phyloP scores from a whole-genome alignment of 2,329 filamentous ascomycete genomes.

The Neofusicoccum ribis region DNA sequence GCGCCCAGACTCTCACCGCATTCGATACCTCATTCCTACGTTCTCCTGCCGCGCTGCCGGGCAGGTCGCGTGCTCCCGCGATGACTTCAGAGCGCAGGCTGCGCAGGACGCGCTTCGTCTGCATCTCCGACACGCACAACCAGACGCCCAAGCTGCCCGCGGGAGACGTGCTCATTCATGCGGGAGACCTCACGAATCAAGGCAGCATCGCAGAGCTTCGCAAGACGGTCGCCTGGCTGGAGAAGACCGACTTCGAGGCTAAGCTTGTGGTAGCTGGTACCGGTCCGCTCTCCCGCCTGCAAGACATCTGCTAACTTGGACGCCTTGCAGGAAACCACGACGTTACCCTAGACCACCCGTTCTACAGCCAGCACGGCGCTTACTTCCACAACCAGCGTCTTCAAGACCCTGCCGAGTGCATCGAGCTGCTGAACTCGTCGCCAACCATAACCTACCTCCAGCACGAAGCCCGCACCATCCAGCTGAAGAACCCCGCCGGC shows the following conservation, averaged over 20 bases:
- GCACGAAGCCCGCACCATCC: constrained; percentile 57
- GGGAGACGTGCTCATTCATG: constrained; percentile 74
- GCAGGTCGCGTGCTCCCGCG: not conserved
- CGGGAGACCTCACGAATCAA: constrained; percentile 75
- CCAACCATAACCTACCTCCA: constrained; percentile 64
- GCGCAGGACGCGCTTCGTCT: constrained; percentile 65
- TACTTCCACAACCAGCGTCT: constrained; percentile 59
- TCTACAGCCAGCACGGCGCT: constrained; percentile 56
- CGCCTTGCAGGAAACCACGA: constrained; percentile 68
- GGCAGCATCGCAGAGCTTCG: constrained; percentile 60
- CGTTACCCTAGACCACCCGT: constrained; percentile 65
- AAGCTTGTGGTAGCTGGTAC: constrained; percentile 70
- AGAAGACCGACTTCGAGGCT: constrained; percentile 65
- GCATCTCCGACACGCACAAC: constrained; percentile 77
- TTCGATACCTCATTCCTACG: not conserved
- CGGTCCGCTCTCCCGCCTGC: not conserved
- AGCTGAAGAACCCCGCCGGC: constrained; percentile 55
- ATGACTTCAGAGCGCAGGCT: constrained; percentile 14
- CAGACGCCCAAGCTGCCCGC: constrained; percentile 62
- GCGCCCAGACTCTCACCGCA: not conserved
- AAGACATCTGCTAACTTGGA: constrained; percentile 13
- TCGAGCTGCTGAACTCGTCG: constrained; percentile 52
- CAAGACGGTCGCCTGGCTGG: constrained; percentile 66
- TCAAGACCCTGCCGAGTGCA: constrained; percentile 57
- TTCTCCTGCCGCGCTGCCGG: not conserved